Evolutionary conservation across 768 basidiomycete genomes (phyloP), one percentile per base, ranked within the genome.

Genomic region (Boletus fagicola): DNA sequence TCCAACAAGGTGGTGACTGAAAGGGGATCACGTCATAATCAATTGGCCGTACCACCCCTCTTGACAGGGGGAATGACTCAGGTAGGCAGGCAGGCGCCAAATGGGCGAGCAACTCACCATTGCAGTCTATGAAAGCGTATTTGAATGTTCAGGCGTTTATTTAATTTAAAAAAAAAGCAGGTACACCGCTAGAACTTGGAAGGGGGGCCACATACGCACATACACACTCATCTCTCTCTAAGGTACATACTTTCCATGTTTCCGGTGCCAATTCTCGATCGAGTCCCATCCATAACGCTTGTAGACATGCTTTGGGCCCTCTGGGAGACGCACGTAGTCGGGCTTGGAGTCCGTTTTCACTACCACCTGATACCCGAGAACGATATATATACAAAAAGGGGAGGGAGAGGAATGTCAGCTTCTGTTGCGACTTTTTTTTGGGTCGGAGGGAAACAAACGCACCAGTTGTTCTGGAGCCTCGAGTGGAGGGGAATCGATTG

Each of bases 201-300:
- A n/a, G n/a, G n/a, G 16, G 36, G 16, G 15, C 6, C 13, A 36
- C 12, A 33, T 13, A 13, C 12, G 11, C 16, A 30, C 28, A 2
- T 5, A 46, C 18, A 45, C 1, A 4, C 10, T n/a, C 2, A n/a
- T 16, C 24, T 5, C 15, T 12, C 22, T 15, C 40, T 36, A 64
- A 12, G 61, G 58, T 12, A 76, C 65, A 58, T 75, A 83, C 38
- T 80, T 68, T 0, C 69, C 66, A 44, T 84, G 70, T 56, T 78
- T 76, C 73, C 78, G 82, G 65, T 87, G 86, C 86, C 85, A 87
- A 2, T 61, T 67, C 66, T 86, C 84, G 45, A 87, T 62, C 2
- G 83, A 80, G 15, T 77, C 58, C 0, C 68, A 64, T 0, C 78
- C 77, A 47, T 80, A 86, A 10, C 65, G 61, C 11, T 78, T 57